Evolutionary conservation across 257 asterid genomes (phyloP), one percentile per base, ranked within the genome.

Genomic region (Solanum rostratum): DNA sequence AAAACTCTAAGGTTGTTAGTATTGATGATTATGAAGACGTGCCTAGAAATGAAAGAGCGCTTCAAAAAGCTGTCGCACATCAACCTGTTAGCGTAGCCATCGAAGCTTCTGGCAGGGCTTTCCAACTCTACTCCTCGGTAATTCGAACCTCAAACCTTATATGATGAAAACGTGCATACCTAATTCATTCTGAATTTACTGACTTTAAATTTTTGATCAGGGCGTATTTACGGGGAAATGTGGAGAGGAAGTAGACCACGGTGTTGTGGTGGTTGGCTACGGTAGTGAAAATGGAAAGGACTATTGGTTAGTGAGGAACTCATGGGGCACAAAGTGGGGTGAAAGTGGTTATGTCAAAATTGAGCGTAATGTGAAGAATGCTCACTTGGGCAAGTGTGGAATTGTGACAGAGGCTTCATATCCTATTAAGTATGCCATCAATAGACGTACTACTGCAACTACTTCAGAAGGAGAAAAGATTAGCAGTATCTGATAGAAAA

Each of bases 71-170:
- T 0, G 97, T 94, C 6, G 93, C 97, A 5, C 92, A 92, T 92
- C 99, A 94, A n/a, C 99, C 98, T 10, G 91, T 94, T 41, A 91
- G 96, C 83, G 92, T 92, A 7, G 99, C 94, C 1, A 95, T 94
- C 70, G 99, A 95, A 86, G 99, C 97, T 33, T 91, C 98, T 2
- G 95, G 97, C 37, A 76, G 92, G 85, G 94, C 96, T 63, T 87
- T 95, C 73, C 99, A 95, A 19, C 92, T 86, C 87, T 94, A 95
- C 45, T 73, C 90, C 2, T 90, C 93, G 82, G 98, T 95, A 90
- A 87, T 79, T 2, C 14, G 13, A 60, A 57, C 43, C n/a, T 20
- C n/a, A 14, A 29, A 62, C 5, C 22, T 33, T n/a, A n/a, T n/a
- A n/a, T n/a, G n/a, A n/a, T n/a, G n/a, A n/a, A n/a, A n/a, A n/a